Evolutionary conservation across 169 alveolate species (phyloP).

Genomic region (Eimeria praecox): DNA sequence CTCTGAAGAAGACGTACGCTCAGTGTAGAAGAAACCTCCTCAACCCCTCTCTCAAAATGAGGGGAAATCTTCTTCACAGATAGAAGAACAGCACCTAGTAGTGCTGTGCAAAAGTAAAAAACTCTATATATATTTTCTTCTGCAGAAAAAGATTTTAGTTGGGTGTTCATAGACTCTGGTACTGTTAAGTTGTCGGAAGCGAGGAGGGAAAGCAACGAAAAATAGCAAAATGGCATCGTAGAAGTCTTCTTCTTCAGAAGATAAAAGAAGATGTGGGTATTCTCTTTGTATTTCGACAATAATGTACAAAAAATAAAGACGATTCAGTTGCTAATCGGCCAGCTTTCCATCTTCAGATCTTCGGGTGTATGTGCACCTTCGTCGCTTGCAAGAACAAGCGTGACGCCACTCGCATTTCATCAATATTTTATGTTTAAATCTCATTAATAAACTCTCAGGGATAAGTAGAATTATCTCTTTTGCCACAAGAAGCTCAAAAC

Average conservation of each 20-base stretch:
- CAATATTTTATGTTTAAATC: neutral
- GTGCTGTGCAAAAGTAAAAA: neutral
- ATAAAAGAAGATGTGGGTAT: neutral
- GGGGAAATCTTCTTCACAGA: neutral
- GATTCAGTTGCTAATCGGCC: neutral
- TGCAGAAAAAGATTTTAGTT: neutral
- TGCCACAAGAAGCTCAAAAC: neutral
- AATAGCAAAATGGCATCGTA: neutral
- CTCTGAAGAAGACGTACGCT: neutral
- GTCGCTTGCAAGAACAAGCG: neutral
- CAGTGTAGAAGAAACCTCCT: constrained; percentile 15
- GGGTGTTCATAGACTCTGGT: neutral
- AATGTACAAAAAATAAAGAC: neutral
- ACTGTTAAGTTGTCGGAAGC: neutral
- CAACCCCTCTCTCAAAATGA: constrained; percentile 3
- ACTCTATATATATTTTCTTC: neutral
- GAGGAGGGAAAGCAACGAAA: neutral
- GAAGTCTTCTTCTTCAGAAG: neutral
- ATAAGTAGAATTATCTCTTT: neutral
- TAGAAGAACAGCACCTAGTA: neutral
- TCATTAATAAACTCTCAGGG: neutral
- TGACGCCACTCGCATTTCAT: neutral
- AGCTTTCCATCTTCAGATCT: neutral
- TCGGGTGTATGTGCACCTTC: constrained; percentile 1
- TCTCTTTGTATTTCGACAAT: neutral